Base-by-base conservation (phyloP, 2,329 filamentous ascomycete species). In the Furcasterigmium sp. region DNA sequence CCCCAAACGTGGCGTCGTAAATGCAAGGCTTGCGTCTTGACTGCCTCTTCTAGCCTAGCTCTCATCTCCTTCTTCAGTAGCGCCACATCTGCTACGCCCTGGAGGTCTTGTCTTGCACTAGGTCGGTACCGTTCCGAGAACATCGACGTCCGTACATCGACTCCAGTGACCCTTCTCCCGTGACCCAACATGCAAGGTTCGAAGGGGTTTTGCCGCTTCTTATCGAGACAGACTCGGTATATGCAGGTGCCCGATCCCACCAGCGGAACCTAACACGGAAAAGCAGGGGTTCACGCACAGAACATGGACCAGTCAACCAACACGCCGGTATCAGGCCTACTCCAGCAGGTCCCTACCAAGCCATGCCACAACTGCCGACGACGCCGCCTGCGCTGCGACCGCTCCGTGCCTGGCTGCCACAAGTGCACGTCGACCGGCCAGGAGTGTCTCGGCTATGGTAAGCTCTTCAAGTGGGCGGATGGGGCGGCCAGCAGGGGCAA, bases 361-460 rank as follows among this genome's bases (percentile, higher is more conserved):
- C 43, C 48, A 35, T 78, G 74, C 54, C 74, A 78, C 61, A 77
- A 75, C 60, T 78, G 74, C 56, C 69, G 73, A 41, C 70, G 72
- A 42, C 68, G 68, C 47, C 67, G 74, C 43, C 69, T 75, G 56
- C 71, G 71, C 50, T 78, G 74, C 58, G 74, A 78, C 53, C 66
- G 70, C 40, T 68, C 72, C 28, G 59, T 70, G 36, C 73, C 73
- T 39, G 65, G 67, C 48, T 77, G 74, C 57, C 66, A 69, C 52
- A 77, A 77, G 61, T 77, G 73, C 47, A 52, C 62, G 41, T 63
- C 63, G 34, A 63, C 68, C 15, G 72, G 72, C 26, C 62, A 68
- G 48, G 70, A 76, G 48, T 78, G 74, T 50, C 65, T 76, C 28
- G 74, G 74, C 26, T 77, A 77, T 48, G 71, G 71, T 30, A 71